phyloP scores from a whole-genome alignment of 2,329 filamentous ascomycete genomes.

The Botrytis aclada region DNA sequence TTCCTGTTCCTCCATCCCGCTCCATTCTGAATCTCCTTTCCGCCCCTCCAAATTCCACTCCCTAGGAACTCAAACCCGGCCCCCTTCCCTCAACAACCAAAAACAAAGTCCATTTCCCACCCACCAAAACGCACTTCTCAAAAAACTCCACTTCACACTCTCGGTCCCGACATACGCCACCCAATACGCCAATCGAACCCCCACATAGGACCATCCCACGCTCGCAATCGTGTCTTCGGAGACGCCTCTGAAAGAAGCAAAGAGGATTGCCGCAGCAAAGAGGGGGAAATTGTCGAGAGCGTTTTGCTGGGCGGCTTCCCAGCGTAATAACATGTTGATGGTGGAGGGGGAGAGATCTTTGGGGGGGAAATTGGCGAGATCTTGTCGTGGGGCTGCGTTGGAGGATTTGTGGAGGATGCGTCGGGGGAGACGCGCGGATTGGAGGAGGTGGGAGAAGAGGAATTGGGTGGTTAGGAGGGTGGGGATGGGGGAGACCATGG shows the following conservation, averaged over 20 bases:
- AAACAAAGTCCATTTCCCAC: conserved; percentile 44
- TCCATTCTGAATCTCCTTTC: background rate
- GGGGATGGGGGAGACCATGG: conserved; percentile 39
- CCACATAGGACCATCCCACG: conserved; percentile 42
- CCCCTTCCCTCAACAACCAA: conserved; percentile 38
- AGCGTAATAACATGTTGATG: conserved; percentile 35
- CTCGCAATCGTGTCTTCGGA: conserved; percentile 40
- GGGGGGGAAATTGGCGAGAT: conserved; percentile 31
- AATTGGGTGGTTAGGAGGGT: conserved; percentile 11
- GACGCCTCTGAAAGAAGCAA: conserved; percentile 43
- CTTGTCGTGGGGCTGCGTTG: conserved; percentile 3
- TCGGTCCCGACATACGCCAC: conserved; percentile 43
- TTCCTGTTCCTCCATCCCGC: background rate
- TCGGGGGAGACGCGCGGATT: conserved; percentile 24
- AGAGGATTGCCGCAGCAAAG: conserved; percentile 41
- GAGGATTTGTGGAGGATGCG: background rate
- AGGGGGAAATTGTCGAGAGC: conserved; percentile 44
- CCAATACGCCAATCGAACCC: conserved; percentile 43
- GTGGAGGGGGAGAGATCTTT: conserved; percentile 43
- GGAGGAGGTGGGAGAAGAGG: background rate
- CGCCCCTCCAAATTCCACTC: background rate
- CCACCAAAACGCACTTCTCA: conserved; percentile 44
- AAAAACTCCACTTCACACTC: conserved; percentile 37
- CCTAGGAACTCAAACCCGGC: conserved; percentile 36
- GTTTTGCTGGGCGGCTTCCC: conserved; percentile 2